Evolutionary conservation across 2,329 filamentous ascomycete genomes (phyloP).

Genomic region (Xylariaceae sp.): DNA sequence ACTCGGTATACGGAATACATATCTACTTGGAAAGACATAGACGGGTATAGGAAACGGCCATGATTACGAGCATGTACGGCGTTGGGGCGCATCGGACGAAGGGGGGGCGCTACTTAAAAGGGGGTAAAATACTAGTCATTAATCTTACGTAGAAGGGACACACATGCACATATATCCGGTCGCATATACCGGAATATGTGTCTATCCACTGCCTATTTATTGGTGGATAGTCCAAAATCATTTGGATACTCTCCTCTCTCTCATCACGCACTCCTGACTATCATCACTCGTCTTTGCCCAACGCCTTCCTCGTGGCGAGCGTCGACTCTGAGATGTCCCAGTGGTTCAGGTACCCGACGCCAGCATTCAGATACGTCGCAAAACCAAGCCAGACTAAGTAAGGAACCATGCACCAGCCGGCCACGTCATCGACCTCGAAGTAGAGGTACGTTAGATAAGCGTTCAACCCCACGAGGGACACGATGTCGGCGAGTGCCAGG

Average conservation of each 20-base stretch:
- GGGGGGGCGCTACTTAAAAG: not conserved
- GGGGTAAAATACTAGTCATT: not conserved
- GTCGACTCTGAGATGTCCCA: constrained; percentile 51
- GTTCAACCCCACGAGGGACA: constrained; percentile 65
- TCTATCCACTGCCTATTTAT: constrained; percentile 1
- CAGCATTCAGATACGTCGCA: constrained; percentile 76
- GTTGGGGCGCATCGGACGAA: constrained; percentile 15
- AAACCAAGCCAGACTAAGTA: constrained; percentile 85
- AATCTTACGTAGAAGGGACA: constrained; percentile 5
- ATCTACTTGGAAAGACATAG: constrained; percentile 8
- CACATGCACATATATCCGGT: not conserved
- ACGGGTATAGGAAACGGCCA: constrained; percentile 16
- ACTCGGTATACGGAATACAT: not conserved
- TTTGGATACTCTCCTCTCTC: not conserved
- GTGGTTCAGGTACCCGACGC: constrained; percentile 61
- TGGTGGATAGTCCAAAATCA: not conserved
- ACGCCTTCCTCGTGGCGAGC: constrained; percentile 30
- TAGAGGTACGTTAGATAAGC: constrained; percentile 72
- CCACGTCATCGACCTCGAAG: constrained; percentile 65
- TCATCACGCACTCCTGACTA: not conserved
- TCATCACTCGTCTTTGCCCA: constrained; percentile 23
- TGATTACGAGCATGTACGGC: constrained; percentile 16
- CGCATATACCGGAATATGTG: constrained; percentile 3
- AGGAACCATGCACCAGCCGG: constrained; percentile 70
- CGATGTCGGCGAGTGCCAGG: constrained; percentile 69